Base-by-base conservation (phyloP, 179 eudicot genomes). In the Amaranthus tricolor region DNA sequence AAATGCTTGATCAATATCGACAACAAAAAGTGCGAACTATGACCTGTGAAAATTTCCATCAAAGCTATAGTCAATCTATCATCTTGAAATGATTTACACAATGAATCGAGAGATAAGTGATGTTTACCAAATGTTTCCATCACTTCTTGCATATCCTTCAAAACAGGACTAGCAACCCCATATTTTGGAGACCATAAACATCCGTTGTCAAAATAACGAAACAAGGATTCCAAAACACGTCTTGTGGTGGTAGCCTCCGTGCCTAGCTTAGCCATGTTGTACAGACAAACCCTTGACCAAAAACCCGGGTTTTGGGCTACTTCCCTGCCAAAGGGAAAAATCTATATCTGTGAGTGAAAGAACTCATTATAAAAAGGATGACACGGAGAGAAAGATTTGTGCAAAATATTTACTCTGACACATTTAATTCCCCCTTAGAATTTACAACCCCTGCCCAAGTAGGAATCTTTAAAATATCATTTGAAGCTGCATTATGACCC, bases 161-260 rank as follows among this genome's bases (percentile, higher is more conserved):
- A 83, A 54, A 93, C 99, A 74, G 97, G 93, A 70, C 86, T 83
- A 76, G 92, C 99, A 81, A 93, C 86, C 76, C 96, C 96, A 62
- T 84, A 75, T 78, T 88, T 76, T 17, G 84, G 67, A 62, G 95
- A 82, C 99, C 99, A 93, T 52, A 85, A 52, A 79, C 86, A 86
- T 76, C 86, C 94, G 74, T 81, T 82, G 83, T 93, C 97, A 70
- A 96, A 94, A 72, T 87, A 89, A 48, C 98, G 93, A 75, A 96
- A 94, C 77, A 96, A 82, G 63, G 94, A 89, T 82, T 96, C 99
- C 43, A 94, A 80, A 56, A 94, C 91, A 70, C 94, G 98, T 62
- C 99, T 91, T 81, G 89, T 88, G 76, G 98, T 94, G 51, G 99
- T 88, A 14, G 91, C 96, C 82, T 96, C 99, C 82, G 88, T 94